Percentiles rank a stretch among this genome's conserved stretches.
These are phyloP conservation scores for Oryza nivara DNA, from an alignment of 176 grass and related monocot species.

Conservation along the genomic window DNA sequence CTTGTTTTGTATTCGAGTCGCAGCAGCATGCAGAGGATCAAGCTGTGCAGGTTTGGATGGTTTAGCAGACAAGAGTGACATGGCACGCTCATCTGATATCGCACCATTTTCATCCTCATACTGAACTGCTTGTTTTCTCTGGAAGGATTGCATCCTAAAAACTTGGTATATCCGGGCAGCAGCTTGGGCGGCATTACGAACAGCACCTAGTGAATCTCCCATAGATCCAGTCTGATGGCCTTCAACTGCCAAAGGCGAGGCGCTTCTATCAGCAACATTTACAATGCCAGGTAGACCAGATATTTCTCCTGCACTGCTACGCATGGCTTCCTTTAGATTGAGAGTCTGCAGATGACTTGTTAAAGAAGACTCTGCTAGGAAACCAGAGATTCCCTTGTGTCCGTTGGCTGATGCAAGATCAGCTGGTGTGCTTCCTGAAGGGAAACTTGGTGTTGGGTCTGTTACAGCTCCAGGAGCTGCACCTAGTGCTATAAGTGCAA, in stretches of 20 bases:
- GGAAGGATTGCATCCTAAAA: conserved; percentile 94
- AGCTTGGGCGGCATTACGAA: conserved; percentile 91
- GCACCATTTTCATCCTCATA: conserved; percentile 65
- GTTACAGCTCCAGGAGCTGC: conserved; percentile 86
- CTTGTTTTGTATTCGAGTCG: conserved; percentile 95
- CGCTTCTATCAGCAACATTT: conserved; percentile 48
- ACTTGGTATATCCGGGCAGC: conserved; percentile 81
- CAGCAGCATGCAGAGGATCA: conserved; percentile 76
- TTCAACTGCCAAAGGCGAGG: conserved; percentile 40
- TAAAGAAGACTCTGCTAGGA: conserved; percentile 89
- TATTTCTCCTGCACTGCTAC: conserved; percentile 52
- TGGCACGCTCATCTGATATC: conserved; percentile 70
- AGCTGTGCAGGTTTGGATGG: conserved; percentile 65
- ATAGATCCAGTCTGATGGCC: conserved; percentile 56
- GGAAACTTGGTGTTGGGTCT: conserved; percentile 81
- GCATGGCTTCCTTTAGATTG: conserved; percentile 71
- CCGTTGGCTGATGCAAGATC: conserved; percentile 92
- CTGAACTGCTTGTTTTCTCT: conserved; percentile 87
- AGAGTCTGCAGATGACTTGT: conserved; percentile 79
- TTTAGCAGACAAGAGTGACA: conserved; percentile 73
- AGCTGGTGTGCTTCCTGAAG: conserved; percentile 85
- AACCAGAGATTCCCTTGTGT: conserved; percentile 94
- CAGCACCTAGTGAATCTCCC: conserved; percentile 82
- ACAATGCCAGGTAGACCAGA: conserved; percentile 55
- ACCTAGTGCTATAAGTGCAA: conserved; percentile 74